Conservation (phyloP, 192 early-diverging fungal genomes). For the Coemansia sp. region DNA sequence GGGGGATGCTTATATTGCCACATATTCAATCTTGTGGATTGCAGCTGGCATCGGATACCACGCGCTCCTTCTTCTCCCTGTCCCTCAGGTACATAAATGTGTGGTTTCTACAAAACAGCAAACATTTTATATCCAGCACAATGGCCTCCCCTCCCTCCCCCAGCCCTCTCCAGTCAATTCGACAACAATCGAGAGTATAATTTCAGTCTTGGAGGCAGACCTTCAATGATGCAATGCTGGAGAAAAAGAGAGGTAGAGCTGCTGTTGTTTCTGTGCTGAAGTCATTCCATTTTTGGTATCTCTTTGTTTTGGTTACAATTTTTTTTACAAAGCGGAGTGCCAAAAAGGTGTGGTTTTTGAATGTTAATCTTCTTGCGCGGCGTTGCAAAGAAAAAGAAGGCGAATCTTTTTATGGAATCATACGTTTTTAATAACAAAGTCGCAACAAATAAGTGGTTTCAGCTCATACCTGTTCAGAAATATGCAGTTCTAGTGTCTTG, state of each 20-base stretch:
- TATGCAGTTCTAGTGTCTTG: too few relatives aligned
- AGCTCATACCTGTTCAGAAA: not conserved
- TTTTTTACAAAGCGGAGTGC: not conserved
- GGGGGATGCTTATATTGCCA: too few relatives aligned
- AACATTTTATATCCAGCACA: too few relatives aligned
- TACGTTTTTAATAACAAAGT: not conserved
- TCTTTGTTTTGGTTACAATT: not conserved
- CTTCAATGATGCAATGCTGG: not conserved
- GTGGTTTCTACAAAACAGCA: too few relatives aligned
- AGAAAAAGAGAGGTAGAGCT: not conserved
- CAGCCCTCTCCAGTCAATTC: not conserved
- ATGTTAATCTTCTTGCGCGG: not conserved
- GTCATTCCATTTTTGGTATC: not conserved
- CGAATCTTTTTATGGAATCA: too few relatives aligned
- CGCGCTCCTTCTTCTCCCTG: too few relatives aligned
- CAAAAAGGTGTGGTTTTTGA: not conserved
- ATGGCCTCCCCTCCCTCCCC: too few relatives aligned
- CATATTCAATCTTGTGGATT: too few relatives aligned
- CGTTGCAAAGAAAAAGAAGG: not conserved
- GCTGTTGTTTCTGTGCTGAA: not conserved
- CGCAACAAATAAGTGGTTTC: not conserved
- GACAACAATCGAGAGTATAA: not conserved
- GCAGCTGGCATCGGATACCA: too few relatives aligned
- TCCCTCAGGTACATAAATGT: too few relatives aligned
- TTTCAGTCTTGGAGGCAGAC: not conserved